Conservation (phyloP, 2,329 filamentous ascomycete genomes). For the Atkinsonella hypoxylon region DNA sequence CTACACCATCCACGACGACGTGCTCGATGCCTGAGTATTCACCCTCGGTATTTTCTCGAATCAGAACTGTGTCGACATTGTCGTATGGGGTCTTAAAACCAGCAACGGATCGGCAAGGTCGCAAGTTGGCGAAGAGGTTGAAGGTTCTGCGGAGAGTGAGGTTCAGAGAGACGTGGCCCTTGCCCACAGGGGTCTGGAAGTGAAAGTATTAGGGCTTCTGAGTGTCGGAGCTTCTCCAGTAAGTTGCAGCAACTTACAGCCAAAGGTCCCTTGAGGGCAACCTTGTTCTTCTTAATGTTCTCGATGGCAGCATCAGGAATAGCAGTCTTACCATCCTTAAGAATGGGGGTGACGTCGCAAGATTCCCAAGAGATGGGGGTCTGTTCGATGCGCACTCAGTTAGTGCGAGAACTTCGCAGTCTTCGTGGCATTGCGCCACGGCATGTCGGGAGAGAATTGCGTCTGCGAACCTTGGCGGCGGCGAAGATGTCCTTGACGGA, state of each 20-base stretch:
- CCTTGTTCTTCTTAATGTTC: slow-evolving; percentile 90
- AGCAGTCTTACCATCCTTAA: slow-evolving; percentile 91
- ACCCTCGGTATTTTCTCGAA: slow-evolving; percentile 99
- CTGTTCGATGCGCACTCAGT: slow-evolving; percentile 29
- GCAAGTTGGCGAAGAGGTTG: slow-evolving; percentile 99
- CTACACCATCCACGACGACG: slow-evolving; percentile 92
- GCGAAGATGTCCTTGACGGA: slow-evolving; percentile 98
- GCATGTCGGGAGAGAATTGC: too few species aligned
- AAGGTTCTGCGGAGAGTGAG: slow-evolving; percentile 96
- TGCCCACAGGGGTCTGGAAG: slow-evolving; percentile 77
- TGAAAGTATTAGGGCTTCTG: not conserved
- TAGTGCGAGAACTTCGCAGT: not conserved
- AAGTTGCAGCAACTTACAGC: slow-evolving; percentile 51
- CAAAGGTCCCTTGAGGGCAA: slow-evolving; percentile 94
- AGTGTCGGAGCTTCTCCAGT: not conserved
- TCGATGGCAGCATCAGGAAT: slow-evolving; percentile 89
- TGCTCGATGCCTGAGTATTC: slow-evolving; percentile 99
- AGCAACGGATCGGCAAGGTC: slow-evolving; percentile 91
- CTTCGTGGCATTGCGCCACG: too few species aligned
- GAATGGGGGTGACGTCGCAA: slow-evolving; percentile 84
- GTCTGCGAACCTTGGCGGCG: slow-evolving; percentile 65
- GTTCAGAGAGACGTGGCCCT: slow-evolving; percentile 98
- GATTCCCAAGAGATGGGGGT: slow-evolving; percentile 93
- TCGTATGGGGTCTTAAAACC: slow-evolving; percentile 99
- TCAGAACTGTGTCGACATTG: slow-evolving; percentile 89